Percentiles rank a stretch among this genome's conserved stretches.
Conservation (phyloP, 139 green algal genomes). For the Picochlorum sp. region DNA sequence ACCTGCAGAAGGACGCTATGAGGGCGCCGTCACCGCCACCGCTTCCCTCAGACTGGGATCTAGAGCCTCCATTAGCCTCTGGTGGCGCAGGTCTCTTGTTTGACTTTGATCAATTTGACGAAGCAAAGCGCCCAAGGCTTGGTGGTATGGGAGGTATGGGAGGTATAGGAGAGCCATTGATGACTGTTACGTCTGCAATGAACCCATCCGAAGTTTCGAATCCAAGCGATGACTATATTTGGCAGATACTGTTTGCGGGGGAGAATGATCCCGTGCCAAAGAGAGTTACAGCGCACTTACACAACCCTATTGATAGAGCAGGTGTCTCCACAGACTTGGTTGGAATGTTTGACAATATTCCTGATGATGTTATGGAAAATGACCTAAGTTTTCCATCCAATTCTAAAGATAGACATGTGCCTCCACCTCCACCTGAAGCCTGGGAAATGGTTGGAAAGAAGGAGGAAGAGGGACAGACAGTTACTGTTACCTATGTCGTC, state of each 20-base stretch:
- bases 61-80: neutral
- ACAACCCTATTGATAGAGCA: neutral
- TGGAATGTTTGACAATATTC: neutral
- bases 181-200: slow-evolving; percentile 23
- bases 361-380: neutral
- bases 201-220: slow-evolving; percentile 17
- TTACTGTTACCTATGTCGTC: slow-evolving; percentile 10
- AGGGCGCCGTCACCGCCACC: slow-evolving; percentile 22
- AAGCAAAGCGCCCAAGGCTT: neutral
- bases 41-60: slow-evolving; percentile 21
- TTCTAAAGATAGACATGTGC: neutral
- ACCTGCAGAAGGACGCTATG: neutral
- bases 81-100: slow-evolving; percentile 10
- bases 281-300: slow-evolving; percentile 17
- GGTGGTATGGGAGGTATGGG: neutral
- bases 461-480: neutral
- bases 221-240: slow-evolving; percentile 27
- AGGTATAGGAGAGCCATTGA: slow-evolving; percentile 5
- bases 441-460: neutral
- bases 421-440: neutral
- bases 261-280: slow-evolving; percentile 29
- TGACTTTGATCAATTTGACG: slow-evolving; percentile 33
- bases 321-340: neutral
- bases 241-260: slow-evolving; percentile 33
- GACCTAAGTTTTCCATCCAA: neutral